Evolutionary conservation across 2,329 filamentous ascomycete genomes (phyloP), one percentile per base, ranked within the genome.

Genomic region (Pestalotiopsis sp.): DNA sequence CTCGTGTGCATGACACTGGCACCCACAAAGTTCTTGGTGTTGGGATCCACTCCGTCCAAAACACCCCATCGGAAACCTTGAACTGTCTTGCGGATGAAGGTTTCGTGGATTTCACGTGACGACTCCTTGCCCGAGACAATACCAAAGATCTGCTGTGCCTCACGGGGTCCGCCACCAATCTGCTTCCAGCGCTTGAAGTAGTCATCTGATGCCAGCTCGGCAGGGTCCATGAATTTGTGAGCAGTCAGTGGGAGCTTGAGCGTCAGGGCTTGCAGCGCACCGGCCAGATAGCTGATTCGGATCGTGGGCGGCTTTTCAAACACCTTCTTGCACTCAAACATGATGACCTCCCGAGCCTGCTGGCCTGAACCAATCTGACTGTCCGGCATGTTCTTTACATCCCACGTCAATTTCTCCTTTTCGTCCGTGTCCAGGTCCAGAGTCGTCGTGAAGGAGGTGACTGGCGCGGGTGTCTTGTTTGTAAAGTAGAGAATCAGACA

Each of bases 141-240:
- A 0, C 91, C 90, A 80, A 99, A 97, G 39, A 98, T 94, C 62
- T 88, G 88, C 79, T 99, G 96, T 0, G 93, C 91, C 80, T 99
- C 97, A 38, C 97, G 89, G 1, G 95, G 91, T 1, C 90, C 89
- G 4, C 93, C 94, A 13, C 96, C 96, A 75, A 99, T 98, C 82
- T 99, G 96, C 85, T 97, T 97, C 96, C 96, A 99, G 65, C 97
- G 88, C 85, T 97, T 98, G 88, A 99, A 99, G 82, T 98, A 99
- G 78, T 99, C 96, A 66, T 99, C 96, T 0, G 92, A 90, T 6
- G 89, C 89, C 52, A 99, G 85, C 68, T 96, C 92, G 0, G 96
- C 95, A 0, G 93, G 90, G 71, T 98, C 95, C 94, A 98, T 98
- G 78, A 97, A 99, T 79, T 98, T 97, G 81, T 98, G 95, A 67